Evolutionary conservation across 345 rosid species (phyloP).

Genomic region (Eucalyptus regnans): DNA sequence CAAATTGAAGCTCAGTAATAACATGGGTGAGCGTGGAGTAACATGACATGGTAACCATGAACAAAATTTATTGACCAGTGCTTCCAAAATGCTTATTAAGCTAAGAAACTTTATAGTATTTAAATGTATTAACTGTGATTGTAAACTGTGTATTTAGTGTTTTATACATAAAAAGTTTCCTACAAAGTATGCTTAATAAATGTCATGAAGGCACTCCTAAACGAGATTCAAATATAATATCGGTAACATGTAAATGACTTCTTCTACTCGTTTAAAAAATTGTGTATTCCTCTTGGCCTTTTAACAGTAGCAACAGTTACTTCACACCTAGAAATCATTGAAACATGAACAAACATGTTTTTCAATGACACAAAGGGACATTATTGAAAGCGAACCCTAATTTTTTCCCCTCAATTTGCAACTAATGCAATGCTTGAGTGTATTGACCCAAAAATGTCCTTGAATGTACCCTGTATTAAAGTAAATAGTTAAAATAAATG

Average conservation of each 20-base stretch:
- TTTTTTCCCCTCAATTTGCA: neutral
- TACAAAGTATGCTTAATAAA: neutral
- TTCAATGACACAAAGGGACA: neutral
- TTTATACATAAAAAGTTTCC: neutral
- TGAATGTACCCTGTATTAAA: neutral
- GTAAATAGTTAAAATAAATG: neutral
- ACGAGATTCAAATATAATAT: neutral
- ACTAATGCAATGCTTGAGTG: neutral
- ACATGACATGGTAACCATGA: neutral
- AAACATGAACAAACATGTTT: neutral
- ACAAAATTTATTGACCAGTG: neutral
- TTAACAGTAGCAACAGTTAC: neutral
- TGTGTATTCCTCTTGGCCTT: neutral
- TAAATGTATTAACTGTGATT: neutral
- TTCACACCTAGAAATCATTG: neutral
- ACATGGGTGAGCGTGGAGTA: neutral
- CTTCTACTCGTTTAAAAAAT: neutral
- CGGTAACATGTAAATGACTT: neutral
- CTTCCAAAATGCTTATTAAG: neutral
- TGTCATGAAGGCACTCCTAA: neutral
- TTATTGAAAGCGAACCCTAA: neutral
- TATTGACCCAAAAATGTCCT: neutral
- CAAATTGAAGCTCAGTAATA: neutral
- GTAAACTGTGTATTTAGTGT: neutral
- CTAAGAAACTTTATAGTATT: neutral